Evolutionary conservation across 768 basidiomycete species (phyloP).

Genomic region (Lentinula guzmanii): DNA sequence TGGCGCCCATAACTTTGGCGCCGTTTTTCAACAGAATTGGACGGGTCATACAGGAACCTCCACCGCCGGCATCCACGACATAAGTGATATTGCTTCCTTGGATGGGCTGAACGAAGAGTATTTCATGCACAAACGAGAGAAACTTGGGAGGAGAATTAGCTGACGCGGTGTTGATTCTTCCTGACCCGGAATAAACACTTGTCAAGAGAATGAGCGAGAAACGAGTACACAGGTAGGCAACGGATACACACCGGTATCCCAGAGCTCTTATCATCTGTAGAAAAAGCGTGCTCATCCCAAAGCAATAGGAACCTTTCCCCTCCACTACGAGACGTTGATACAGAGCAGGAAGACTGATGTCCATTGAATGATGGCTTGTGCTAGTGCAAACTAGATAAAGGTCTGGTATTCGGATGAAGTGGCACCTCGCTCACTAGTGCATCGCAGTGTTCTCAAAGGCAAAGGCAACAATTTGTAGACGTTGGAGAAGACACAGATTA

Average conservation of each 20-base stretch:
- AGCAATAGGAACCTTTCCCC: conserved; percentile 23
- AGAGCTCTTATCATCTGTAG: conserved; percentile 21
- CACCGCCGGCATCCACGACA: conserved; percentile 14
- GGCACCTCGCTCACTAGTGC: conserved; percentile 26
- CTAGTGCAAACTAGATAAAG: conserved; percentile 6
- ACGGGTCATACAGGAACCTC: conserved; percentile 9
- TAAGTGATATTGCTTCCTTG: conserved; percentile 14
- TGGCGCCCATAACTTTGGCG: conserved; percentile 10
- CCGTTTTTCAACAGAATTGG: conserved; percentile 14
- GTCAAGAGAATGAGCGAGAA: neutral
- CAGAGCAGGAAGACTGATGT: conserved; percentile 17
- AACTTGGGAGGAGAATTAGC: conserved; percentile 6
- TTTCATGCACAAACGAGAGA: conserved; percentile 15
- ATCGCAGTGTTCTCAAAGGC: conserved; percentile 32
- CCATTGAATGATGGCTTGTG: conserved; percentile 18
- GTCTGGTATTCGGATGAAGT: neutral
- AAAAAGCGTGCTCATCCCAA: conserved; percentile 21
- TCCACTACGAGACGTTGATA: conserved; percentile 18
- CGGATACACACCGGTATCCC: conserved; percentile 19
- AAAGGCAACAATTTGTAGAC: conserved; percentile 24
- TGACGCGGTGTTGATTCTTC: conserved; percentile 12
- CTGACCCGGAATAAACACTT: conserved; percentile 13
- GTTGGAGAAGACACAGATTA: conserved; percentile 20
- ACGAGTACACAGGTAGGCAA: neutral
- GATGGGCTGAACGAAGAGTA: conserved; percentile 16